Percentiles rank a stretch among this genome's conserved stretches.
phyloP scores from a whole-genome alignment of 139 green algal genomes.

The Chlamydomonas incerta region DNA sequence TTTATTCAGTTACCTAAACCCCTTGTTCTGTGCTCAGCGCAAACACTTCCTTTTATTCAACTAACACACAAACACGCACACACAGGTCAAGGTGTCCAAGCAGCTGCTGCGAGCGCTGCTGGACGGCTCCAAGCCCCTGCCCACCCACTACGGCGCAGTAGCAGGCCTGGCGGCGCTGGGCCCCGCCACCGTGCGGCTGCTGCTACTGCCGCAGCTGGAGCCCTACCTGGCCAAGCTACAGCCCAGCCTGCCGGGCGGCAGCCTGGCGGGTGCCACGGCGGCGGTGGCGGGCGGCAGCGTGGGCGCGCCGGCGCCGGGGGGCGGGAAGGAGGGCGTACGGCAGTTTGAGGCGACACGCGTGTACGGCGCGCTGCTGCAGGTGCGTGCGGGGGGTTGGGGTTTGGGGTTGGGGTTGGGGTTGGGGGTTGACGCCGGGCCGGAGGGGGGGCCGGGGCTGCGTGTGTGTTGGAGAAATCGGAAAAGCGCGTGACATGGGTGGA shows the following conservation, averaged over 20 bases:
- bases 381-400: no score
- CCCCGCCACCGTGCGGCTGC: constrained; percentile 59
- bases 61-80: not conserved
- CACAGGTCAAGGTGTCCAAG: constrained; percentile 38
- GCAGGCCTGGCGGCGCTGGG: constrained; percentile 77
- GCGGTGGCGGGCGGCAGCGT: no score
- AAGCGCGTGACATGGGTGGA: no score
- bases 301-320: not conserved
- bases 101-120: constrained; percentile 59
- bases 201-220: constrained; percentile 84
- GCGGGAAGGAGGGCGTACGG: constrained; percentile 14
- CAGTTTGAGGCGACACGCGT: constrained; percentile 57
- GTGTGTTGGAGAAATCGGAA: no score
- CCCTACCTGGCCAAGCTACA: constrained; percentile 70
- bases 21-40: no score
- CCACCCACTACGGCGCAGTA: constrained; percentile 76
- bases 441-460: no score
- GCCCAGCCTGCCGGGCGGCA: constrained; percentile 30
- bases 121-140: constrained; percentile 67
- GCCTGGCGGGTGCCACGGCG: not conserved
- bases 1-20: no score
- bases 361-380: constrained; percentile 60
- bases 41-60: not conserved
- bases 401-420: no score
- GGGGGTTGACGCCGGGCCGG: no score